Percentiles rank a stretch among this genome's conserved stretches.
Evolutionary conservation across 148 eudicot genomes (phyloP).

Genomic region (Camellia granthamiana): DNA sequence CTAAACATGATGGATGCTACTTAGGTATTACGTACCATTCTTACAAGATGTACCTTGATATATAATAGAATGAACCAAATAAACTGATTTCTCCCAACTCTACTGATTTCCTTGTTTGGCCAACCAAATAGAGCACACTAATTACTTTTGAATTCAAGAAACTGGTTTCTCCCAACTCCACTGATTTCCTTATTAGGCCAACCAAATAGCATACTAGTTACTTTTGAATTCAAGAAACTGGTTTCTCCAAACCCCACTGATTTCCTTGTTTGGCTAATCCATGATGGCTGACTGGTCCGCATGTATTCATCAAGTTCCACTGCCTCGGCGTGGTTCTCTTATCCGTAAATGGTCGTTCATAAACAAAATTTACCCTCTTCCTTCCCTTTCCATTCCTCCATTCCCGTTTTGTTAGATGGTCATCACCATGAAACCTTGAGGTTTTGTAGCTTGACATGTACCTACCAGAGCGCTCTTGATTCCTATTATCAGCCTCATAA

Average conservation of each 20-base stretch:
- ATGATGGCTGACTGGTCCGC: constrained; percentile 5
- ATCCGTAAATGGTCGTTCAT: constrained; percentile 9
- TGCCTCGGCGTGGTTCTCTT: not conserved
- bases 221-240: constrained; percentile 8
- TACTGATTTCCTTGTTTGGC: constrained; percentile 5
- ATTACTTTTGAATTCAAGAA: not conserved
- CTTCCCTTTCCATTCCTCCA: constrained; percentile 15
- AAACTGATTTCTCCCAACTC: constrained; percentile 18
- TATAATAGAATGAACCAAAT: not conserved
- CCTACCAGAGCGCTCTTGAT: constrained; percentile 23
- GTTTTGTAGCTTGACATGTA: constrained; percentile 45
- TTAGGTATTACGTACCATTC: not conserved
- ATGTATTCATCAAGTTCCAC: constrained; percentile 14
- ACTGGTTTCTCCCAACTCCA: constrained; percentile 20
- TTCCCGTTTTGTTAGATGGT: constrained; percentile 8
- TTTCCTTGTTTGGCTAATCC: constrained; percentile 3
- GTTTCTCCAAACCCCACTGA: constrained; percentile 16
- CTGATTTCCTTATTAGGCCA: not conserved
- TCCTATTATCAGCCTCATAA: constrained; percentile 17
- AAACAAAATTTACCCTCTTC: constrained; percentile 12
- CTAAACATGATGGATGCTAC: not conserved
- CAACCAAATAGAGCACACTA: not conserved
- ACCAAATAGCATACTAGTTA: not conserved
- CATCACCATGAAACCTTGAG: constrained; percentile 31
- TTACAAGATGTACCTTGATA: not conserved